A percentile compares a stretch with the other conserved stretches of the same genome.
Conservation (phyloP, 2,329 filamentous ascomycete genomes). For the Grosmannia clavigera region DNA sequence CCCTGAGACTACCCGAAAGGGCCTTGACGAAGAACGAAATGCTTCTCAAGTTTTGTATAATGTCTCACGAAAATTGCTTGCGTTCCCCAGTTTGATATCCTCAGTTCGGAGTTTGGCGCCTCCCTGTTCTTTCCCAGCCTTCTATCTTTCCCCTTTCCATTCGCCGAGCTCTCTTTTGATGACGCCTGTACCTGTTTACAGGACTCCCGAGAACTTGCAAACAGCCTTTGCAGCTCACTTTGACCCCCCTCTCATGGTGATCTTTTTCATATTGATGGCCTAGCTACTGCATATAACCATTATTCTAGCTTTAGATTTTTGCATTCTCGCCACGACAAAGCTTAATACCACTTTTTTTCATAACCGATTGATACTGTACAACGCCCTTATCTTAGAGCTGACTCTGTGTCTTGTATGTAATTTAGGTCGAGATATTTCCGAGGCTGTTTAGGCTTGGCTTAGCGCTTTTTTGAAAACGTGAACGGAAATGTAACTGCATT, state of each 20-base stretch:
- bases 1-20: constrained; percentile 12
- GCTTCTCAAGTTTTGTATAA: constrained; percentile 16
- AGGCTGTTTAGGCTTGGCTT: too few relatives aligned
- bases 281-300: neutral
- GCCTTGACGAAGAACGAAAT: constrained; percentile 12
- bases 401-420: too few relatives aligned
- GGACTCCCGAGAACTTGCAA: neutral
- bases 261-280: neutral
- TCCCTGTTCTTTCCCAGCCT: neutral
- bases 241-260: neutral
- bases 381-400: too few relatives aligned
- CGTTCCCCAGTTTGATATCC: constrained; percentile 15
- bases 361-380: neutral
- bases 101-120: constrained; percentile 18
- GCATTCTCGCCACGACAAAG: neutral
- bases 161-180: neutral
- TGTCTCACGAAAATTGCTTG: constrained; percentile 18
- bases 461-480: too few relatives aligned
- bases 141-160: neutral
- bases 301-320: neutral
- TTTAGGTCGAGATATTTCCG: too few relatives aligned
- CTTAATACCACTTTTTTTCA: neutral
- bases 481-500: too few relatives aligned
- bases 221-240: neutral
- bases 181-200: neutral